Base-by-base conservation (phyloP, 73 alveolate genomes). In the Stentor coeruleus region DNA sequence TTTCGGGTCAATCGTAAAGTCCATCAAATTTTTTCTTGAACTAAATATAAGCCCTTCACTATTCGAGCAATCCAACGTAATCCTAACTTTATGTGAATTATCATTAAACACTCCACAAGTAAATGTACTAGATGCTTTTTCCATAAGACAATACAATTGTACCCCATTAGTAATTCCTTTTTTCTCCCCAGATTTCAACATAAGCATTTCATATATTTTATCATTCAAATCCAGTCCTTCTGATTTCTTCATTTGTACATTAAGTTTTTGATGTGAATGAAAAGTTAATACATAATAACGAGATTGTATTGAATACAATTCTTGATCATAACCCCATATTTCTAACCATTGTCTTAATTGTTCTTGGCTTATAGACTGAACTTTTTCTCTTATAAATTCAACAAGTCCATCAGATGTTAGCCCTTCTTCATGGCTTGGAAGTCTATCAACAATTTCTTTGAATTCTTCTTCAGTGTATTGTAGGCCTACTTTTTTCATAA, bases 231-330 rank as follows among this genome's bases (percentile, higher is more conserved):
- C 99, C 26, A 98, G 94, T 35, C 87, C 80, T 14, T 96, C 82
- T 2, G 99, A 98, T 86, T 97, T 99, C 82, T 98, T 89, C 0
- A 96, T 99, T 28, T 94, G 93, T 26, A 96, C 98, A 60, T 91
- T 86, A 3, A 97, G 85, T 58, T 92, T 97, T 39, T 79, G 80
- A 72, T 90, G 93, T 11, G 97, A 87, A 88, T 97, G 99, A 60
- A 96, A 80, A 30, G 99, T 96, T 30, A 96, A 60, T 77, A 96
- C 91, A 84, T 95, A 97, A 82, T 93, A 76, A 77, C 99, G 86
- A 20, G 99, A 91, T 81, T 93, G 85, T 3, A 95, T 79, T 0
- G 98, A 92, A 2, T 26, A 66, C 26, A 66, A 33, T 20, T 66
- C 79, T 1, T 66, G 49, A 66, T 66, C 79, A 66, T 66, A 66